phyloP scores from a whole-genome alignment of 1,139 yeast genomes.

The Pichia kudriavzevii region DNA sequence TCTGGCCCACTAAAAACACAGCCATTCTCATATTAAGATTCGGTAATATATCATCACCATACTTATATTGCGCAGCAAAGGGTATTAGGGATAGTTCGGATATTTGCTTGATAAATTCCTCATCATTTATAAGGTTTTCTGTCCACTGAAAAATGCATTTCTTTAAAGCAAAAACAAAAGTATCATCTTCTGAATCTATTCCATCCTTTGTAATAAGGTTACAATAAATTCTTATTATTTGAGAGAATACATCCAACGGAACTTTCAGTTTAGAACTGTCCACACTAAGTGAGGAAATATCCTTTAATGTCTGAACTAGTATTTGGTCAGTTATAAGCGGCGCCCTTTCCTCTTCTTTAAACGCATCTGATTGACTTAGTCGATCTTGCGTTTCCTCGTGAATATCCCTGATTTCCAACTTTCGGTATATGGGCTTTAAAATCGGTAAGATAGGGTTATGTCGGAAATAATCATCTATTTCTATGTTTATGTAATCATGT shows the following conservation, averaged over 20 bases:
- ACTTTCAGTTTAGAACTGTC: too few relatives aligned
- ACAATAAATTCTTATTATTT: conserved; percentile 19
- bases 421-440: conserved; percentile 17
- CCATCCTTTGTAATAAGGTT: conserved; percentile 16
- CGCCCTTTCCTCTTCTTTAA: neutral
- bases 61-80: conserved; percentile 15
- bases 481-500: conserved; percentile 8
- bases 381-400: conserved; percentile 6
- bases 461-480: conserved; percentile 19
- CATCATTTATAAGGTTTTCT: conserved; percentile 10
- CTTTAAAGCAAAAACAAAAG: conserved; percentile 17
- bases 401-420: conserved; percentile 11
- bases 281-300: too few relatives aligned
- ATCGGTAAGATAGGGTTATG: conserved; percentile 24
- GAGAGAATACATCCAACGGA: conserved; percentile 21
- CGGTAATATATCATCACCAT: conserved; percentile 16
- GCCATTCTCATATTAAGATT: conserved; percentile 24
- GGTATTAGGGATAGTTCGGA: conserved; percentile 16
- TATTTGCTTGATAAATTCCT: conserved; percentile 13
- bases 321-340: neutral
- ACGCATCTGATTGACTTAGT: neutral
- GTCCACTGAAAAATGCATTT: conserved; percentile 17
- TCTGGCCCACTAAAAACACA: conserved; percentile 16
- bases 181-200: conserved; percentile 15
- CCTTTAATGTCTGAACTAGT: neutral